These are phyloP conservation scores for Mycena alexandri DNA, from an alignment of 768 basidiomycete genomes.

Conservation along the genomic window DNA sequence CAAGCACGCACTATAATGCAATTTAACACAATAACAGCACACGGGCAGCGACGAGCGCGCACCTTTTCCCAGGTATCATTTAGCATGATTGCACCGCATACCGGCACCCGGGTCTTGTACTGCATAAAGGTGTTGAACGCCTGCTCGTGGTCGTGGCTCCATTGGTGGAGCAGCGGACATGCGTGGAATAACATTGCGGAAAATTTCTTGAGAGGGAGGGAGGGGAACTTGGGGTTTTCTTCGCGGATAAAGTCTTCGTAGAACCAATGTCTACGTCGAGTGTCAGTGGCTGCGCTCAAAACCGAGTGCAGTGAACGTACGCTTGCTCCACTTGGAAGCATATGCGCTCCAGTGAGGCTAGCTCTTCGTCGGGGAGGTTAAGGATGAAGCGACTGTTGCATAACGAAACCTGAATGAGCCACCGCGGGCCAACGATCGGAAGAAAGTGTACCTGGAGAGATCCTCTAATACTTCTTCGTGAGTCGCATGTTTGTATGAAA, in stretches of 20 bases:
- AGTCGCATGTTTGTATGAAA: constrained; percentile 78
- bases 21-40: constrained; percentile 13
- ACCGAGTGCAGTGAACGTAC: constrained; percentile 62
- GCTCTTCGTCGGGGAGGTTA: constrained; percentile 94
- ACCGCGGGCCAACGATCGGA: constrained; percentile 34
- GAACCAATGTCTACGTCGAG: constrained; percentile 89
- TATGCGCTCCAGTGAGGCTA: constrained; percentile 90
- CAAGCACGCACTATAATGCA: constrained; percentile 86
- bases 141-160: constrained; percentile 87
- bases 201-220: constrained; percentile 91
- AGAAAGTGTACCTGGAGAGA: constrained; percentile 77
- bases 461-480: constrained; percentile 92
- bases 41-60: constrained; percentile 33
- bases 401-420: constrained; percentile 13
- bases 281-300: constrained; percentile 34
- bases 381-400: constrained; percentile 88
- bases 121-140: constrained; percentile 93
- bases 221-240: constrained; percentile 87
- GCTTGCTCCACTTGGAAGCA: constrained; percentile 99
- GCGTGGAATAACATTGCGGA: constrained; percentile 90
- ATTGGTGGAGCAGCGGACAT: constrained; percentile 85
- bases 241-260: constrained; percentile 99
- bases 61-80: constrained; percentile 96
- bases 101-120: constrained; percentile 97
- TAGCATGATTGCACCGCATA: constrained; percentile 97